Evolutionary conservation across 176 grass and related monocot species (phyloP).

Genomic region (Oryza coarctata): DNA sequence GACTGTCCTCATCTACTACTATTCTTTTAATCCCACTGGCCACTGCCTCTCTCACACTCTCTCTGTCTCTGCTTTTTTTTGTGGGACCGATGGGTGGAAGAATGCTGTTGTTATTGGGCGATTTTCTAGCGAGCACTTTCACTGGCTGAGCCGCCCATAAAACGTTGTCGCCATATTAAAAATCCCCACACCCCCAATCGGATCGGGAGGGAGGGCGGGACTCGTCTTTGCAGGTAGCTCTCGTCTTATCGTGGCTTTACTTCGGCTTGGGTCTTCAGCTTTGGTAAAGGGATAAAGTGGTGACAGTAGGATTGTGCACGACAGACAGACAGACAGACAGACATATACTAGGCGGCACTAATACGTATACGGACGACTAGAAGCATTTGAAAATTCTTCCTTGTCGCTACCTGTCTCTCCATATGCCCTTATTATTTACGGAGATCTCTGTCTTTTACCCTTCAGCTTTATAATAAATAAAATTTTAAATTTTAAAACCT

Average conservation of each 20-base stretch:
- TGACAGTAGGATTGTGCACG: constrained; percentile 32
- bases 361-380: not conserved
- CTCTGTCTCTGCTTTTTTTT: not conserved
- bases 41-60: no score
- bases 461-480: no score
- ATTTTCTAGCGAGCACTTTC: not conserved
- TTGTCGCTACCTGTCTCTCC: not conserved
- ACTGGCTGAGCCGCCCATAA: constrained; percentile 2
- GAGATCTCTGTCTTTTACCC: no score
- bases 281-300: constrained; percentile 33
- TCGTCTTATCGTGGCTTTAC: constrained; percentile 36
- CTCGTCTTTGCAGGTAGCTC: not conserved
- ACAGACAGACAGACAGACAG: not conserved
- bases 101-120: not conserved
- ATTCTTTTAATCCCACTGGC: not conserved
- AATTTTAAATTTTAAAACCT: no score
- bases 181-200: no score
- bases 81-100: not conserved
- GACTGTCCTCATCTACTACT: not conserved
- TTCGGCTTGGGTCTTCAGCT: not conserved
- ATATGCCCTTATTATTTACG: not conserved
- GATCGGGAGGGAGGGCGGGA: not conserved
- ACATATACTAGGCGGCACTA: not conserved
- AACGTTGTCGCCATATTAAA: no score
- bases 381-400: constrained; percentile 32